Evolutionary conservation across 306 rosid genomes (phyloP).

Genomic region (Trichosanthes cucumerina): DNA sequence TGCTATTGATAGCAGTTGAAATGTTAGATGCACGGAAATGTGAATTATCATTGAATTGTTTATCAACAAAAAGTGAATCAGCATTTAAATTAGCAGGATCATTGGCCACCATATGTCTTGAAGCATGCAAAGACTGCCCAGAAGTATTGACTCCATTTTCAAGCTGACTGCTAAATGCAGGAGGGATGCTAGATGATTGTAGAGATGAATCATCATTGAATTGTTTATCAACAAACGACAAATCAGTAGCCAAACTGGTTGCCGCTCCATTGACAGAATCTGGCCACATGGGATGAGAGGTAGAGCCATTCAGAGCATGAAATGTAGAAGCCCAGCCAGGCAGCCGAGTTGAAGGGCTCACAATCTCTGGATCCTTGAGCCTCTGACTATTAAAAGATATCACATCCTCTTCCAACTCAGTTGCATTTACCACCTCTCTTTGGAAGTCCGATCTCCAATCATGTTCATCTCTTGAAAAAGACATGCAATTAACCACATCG

Average conservation of each 20-base stretch:
- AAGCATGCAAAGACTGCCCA: slow-evolving; percentile 11
- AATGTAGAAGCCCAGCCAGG: slow-evolving; percentile 28
- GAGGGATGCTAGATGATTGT: slow-evolving; percentile 22
- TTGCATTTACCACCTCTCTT: slow-evolving; percentile 16
- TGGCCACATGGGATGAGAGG: slow-evolving; percentile 23
- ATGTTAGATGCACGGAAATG: slow-evolving; percentile 26
- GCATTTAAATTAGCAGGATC: slow-evolving; percentile 25
- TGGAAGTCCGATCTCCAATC: slow-evolving; percentile 39
- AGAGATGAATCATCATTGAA: slow-evolving; percentile 24
- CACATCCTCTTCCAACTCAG: slow-evolving; percentile 67
- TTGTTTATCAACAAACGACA: slow-evolving; percentile 27
- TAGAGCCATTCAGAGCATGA: slow-evolving; percentile 25
- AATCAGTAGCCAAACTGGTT: slow-evolving; percentile 28
- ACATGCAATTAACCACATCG: slow-evolving; percentile 19
- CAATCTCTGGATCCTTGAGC: slow-evolving; percentile 74
- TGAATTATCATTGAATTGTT: slow-evolving; percentile 27
- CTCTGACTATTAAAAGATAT: slow-evolving; percentile 62
- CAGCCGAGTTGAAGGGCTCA: slow-evolving; percentile 37
- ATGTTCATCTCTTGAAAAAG: slow-evolving; percentile 28
- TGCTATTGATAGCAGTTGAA: slow-evolving; percentile 31
- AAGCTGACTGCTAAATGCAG: slow-evolving; percentile 35
- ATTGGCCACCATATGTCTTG: slow-evolving; percentile 29
- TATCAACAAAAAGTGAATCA: slow-evolving; percentile 28
- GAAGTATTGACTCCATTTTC: slow-evolving; percentile 35
- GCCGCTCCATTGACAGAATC: slow-evolving; percentile 22